Percentiles rank a stretch among this genome's conserved stretches.
Evolutionary conservation across 805 yeast species (phyloP).

Genomic region (Candida ficus): DNA sequence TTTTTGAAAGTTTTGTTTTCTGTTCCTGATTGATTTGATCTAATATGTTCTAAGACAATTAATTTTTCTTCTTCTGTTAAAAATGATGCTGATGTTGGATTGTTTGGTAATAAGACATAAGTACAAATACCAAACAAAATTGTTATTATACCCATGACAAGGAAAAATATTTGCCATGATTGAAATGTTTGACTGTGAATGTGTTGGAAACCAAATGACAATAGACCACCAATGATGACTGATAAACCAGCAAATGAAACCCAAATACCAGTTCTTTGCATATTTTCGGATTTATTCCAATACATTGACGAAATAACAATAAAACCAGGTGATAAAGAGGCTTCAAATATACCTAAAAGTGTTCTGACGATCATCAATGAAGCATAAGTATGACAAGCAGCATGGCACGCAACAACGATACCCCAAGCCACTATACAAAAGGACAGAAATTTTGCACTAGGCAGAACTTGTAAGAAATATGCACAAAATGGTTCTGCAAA

Average conservation of each 20-base stretch:
- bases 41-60: slow-evolving; percentile 36
- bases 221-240: slow-evolving; percentile 39
- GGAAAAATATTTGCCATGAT: slow-evolving; percentile 60
- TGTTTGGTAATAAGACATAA: slow-evolving; percentile 44
- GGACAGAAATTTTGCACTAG: slow-evolving; percentile 48
- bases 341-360: slow-evolving; percentile 49
- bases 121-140: slow-evolving; percentile 42
- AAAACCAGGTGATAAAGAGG: slow-evolving; percentile 52
- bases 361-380: slow-evolving; percentile 51
- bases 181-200: slow-evolving; percentile 34
- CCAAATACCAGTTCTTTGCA: slow-evolving; percentile 50
- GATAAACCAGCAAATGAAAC: slow-evolving; percentile 53
- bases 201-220: slow-evolving; percentile 51
- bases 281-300: slow-evolving; percentile 49
- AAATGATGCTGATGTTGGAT: slow-evolving; percentile 34
- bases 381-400: slow-evolving; percentile 48
- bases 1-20: slow-evolving; percentile 37
- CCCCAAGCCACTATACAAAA: slow-evolving; percentile 50
- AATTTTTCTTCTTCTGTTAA: slow-evolving; percentile 37
- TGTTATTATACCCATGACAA: slow-evolving; percentile 51
- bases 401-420: slow-evolving; percentile 42
- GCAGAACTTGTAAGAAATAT: slow-evolving; percentile 44
- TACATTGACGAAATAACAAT: slow-evolving; percentile 58
- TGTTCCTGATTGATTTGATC: slow-evolving; percentile 43
- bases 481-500: slow-evolving; percentile 49